Evolutionary conservation across 345 rosid species (phyloP).

Genomic region (Citrus glauca): DNA sequence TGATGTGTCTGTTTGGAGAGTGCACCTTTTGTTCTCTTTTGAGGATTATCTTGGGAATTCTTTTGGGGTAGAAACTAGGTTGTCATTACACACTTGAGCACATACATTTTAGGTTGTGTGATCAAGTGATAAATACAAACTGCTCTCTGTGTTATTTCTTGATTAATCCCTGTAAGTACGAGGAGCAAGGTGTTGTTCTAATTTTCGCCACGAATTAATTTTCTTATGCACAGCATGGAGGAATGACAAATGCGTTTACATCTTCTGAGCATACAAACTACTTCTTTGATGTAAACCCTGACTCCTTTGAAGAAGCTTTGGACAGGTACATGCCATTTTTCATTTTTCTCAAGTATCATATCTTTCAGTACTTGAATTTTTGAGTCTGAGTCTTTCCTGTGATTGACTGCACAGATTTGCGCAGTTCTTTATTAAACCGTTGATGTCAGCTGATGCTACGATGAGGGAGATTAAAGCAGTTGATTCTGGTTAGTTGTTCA

Average conservation of each 20-base stretch:
- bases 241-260: conserved; percentile 80
- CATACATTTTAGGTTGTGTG: neutral
- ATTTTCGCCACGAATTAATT: neutral
- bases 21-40: neutral
- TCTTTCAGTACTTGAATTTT: conserved; percentile 5
- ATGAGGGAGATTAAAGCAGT: conserved; percentile 89
- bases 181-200: neutral
- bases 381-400: conserved; percentile 21
- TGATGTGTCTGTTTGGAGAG: neutral
- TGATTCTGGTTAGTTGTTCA: conserved; percentile 69
- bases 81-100: neutral
- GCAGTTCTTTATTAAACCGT: conserved; percentile 83
- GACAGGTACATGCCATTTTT: conserved; percentile 51
- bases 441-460: conserved; percentile 94
- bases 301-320: conserved; percentile 80
- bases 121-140: neutral
- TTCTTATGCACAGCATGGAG: conserved; percentile 70
- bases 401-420: conserved; percentile 53
- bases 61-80: neutral
- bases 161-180: neutral
- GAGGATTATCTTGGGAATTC: neutral
- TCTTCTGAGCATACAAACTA: conserved; percentile 72
- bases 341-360: conserved; percentile 6
- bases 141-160: neutral
- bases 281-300: conserved; percentile 67